A percentile compares a stretch with the other conserved stretches of the same genome.
phyloP scores from a whole-genome alignment of 2,329 filamentous ascomycete genomes.

The Fusarium irregulare region DNA sequence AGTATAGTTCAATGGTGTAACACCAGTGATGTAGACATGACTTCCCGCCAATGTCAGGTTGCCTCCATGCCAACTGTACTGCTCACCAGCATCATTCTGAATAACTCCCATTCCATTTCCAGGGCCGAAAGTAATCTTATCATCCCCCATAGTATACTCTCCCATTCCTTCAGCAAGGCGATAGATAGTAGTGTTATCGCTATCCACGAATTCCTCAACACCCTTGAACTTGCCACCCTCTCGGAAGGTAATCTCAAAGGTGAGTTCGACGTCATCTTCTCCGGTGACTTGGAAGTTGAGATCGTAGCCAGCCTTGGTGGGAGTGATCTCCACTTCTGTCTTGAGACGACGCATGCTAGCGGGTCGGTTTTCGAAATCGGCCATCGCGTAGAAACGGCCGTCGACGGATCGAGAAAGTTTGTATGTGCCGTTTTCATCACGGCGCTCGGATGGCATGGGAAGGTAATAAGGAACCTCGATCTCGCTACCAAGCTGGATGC shows the following conservation, averaged over 20 bases:
- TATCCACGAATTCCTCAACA: conserved; percentile 8
- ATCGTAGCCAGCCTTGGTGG: conserved; percentile 11
- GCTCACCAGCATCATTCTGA: conserved; percentile 14
- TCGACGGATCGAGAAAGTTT: conserved; percentile 10
- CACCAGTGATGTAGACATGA: conserved; percentile 20
- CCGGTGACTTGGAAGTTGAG: conserved; percentile 16
- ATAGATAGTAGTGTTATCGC: conserved; percentile 13
- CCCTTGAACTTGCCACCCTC: conserved; percentile 23
- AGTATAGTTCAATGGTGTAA: conserved; percentile 16
- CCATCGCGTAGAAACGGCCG: conserved; percentile 22
- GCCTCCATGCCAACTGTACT: conserved; percentile 18
- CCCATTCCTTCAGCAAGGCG: conserved; percentile 3
- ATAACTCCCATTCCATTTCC: conserved; percentile 8
- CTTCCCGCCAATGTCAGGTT: conserved; percentile 10
- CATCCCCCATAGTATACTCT: not conserved
- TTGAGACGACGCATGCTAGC: conserved; percentile 17
- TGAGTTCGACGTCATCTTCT: conserved; percentile 26
- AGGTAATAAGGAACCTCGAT: conserved; percentile 23
- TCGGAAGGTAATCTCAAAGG: conserved; percentile 22
- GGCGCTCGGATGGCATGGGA: conserved; percentile 5
- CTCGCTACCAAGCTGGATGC: conserved; percentile 2
- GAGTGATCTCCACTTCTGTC: conserved; percentile 12
- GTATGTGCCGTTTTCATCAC: conserved; percentile 15
- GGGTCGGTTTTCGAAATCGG: conserved; percentile 18
- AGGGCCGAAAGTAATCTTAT: conserved; percentile 12